phyloP scores from a whole-genome alignment of 305 asterid genomes.

The Plantago lanceolata region DNA sequence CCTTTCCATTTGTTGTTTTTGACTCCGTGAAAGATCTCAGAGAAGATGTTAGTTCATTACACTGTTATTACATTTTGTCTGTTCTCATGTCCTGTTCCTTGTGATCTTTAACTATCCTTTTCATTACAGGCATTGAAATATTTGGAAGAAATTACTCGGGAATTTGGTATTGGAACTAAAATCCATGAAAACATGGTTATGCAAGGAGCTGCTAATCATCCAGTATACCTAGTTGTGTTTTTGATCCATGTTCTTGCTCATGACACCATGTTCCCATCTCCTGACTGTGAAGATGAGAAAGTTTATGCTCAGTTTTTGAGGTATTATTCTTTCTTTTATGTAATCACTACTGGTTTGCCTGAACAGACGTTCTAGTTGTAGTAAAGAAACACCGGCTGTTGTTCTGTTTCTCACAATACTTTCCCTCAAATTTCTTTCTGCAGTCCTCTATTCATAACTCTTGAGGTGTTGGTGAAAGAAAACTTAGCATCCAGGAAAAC shows the following conservation, averaged over 20 bases:
- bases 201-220: constrained; percentile 50
- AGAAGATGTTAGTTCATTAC: constrained; percentile 48
- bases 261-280: constrained; percentile 54
- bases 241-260: constrained; percentile 83
- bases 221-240: constrained; percentile 62
- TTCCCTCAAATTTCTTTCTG: constrained; percentile 29
- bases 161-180: constrained; percentile 45
- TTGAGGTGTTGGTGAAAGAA: constrained; percentile 53
- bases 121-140: constrained; percentile 49
- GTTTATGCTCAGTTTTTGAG: constrained; percentile 54
- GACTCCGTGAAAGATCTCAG: constrained; percentile 51
- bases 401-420: constrained; percentile 23
- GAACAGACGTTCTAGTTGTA: constrained; percentile 10
- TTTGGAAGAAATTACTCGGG: constrained; percentile 54
- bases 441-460: constrained; percentile 71
- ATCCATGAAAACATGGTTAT: constrained; percentile 34
- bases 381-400: not conserved
- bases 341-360: constrained; percentile 17
- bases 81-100: constrained; percentile 17
- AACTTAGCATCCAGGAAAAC: constrained; percentile 34
- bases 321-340: constrained; percentile 34
- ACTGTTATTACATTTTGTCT: constrained; percentile 12
- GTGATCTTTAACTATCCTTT: constrained; percentile 22
- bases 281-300: constrained; percentile 53
- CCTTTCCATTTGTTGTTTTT: constrained; percentile 55